Conservation (phyloP, 306 rosid species). For the Cicer arietinum region DNA sequence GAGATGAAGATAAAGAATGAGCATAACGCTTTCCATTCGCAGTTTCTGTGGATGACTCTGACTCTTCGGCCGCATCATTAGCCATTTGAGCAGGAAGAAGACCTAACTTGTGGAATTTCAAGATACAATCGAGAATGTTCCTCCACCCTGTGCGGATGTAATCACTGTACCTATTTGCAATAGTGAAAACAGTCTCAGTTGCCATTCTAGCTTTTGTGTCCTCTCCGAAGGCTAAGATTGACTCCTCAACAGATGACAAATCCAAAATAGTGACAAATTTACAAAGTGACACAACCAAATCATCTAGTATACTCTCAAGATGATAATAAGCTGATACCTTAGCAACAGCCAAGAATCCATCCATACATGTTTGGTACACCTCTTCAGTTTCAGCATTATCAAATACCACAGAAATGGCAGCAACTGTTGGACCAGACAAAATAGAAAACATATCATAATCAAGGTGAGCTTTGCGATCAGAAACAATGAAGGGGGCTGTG, state of each 20-base stretch:
- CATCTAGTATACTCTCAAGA: slow-evolving; percentile 91
- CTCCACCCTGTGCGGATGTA: slow-evolving; percentile 91
- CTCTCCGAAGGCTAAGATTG: slow-evolving; percentile 82
- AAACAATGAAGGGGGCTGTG: slow-evolving; percentile 78
- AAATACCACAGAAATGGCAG: slow-evolving; percentile 96
- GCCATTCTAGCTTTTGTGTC: slow-evolving; percentile 93
- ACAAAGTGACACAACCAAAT: slow-evolving; percentile 94
- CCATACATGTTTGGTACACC: slow-evolving; percentile 85
- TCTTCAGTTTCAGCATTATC: slow-evolving; percentile 93
- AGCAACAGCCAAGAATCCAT: slow-evolving; percentile 94
- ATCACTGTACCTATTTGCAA: slow-evolving; percentile 93
- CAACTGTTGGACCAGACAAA: slow-evolving; percentile 95
- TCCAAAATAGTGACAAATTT: slow-evolving; percentile 82
- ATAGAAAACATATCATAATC: slow-evolving; percentile 94
- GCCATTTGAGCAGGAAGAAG: slow-evolving; percentile 92
- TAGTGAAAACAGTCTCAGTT: slow-evolving; percentile 87
- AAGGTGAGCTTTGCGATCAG: slow-evolving; percentile 84
- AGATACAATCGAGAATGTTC: slow-evolving; percentile 86
- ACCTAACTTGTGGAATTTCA: slow-evolving; percentile 87
- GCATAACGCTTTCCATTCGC: slow-evolving; percentile 65
- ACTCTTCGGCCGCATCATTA: slow-evolving; percentile 84
- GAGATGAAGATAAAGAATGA: slow-evolving; percentile 71
- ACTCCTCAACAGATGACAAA: slow-evolving; percentile 77
- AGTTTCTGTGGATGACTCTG: slow-evolving; percentile 71
- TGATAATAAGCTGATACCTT: slow-evolving; percentile 88